phyloP scores from a whole-genome alignment of 345 rosid species.

The Excoecaria cochinchinensis region DNA sequence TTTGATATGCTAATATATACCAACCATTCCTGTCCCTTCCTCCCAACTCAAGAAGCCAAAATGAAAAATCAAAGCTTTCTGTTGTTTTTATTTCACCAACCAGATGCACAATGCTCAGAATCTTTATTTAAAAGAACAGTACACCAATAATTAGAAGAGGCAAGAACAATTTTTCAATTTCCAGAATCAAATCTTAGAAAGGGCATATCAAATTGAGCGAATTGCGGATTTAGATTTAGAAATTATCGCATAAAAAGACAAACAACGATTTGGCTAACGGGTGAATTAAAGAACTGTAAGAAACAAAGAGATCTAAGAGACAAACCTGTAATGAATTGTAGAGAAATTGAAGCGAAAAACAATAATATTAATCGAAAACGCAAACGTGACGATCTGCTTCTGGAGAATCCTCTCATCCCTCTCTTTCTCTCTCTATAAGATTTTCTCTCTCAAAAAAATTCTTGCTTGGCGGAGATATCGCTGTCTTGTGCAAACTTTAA shows the following conservation, averaged over 20 bases:
- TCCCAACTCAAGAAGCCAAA: not conserved
- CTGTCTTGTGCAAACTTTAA: not conserved
- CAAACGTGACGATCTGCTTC: constrained; percentile 34
- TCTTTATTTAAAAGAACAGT: not conserved
- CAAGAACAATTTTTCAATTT: not conserved
- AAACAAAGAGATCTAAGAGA: constrained; percentile 35
- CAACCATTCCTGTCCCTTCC: not conserved
- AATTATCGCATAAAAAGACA: not conserved
- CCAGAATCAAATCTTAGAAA: not conserved
- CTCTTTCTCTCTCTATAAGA: constrained; percentile 10
- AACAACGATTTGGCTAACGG: not conserved
- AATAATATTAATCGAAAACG: constrained; percentile 22
- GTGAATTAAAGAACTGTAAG: not conserved
- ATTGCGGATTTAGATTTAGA: not conserved
- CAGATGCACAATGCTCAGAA: not conserved
- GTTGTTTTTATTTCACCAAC: not conserved
- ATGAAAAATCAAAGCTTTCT: not conserved
- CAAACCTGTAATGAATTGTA: constrained; percentile 58
- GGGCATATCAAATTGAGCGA: not conserved
- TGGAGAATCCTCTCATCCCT: constrained; percentile 35
- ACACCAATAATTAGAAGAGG: not conserved
- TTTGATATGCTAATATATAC: not conserved
- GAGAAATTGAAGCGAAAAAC: constrained; percentile 42
- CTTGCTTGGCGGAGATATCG: not conserved
- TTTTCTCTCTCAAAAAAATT: not conserved